phyloP scores from a whole-genome alignment of 306 rosid species.

The Nissolia schottii region DNA sequence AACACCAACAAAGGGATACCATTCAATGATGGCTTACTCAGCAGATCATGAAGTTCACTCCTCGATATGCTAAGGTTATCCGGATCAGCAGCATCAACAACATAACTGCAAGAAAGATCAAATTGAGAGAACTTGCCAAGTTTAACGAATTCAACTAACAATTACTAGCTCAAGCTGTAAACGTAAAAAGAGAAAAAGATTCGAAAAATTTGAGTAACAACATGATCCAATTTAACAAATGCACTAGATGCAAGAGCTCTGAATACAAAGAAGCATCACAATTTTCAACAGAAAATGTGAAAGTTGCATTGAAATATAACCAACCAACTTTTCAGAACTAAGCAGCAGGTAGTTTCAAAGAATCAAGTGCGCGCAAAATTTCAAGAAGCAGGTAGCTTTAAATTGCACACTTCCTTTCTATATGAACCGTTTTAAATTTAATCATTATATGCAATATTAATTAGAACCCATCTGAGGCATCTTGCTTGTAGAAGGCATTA shows the following conservation, averaged over 20 bases:
- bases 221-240: neutral
- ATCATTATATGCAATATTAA: neutral
- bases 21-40: conserved; percentile 70
- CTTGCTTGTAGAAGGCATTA: neutral
- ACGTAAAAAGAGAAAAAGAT: neutral
- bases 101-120: conserved; percentile 57
- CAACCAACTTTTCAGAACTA: neutral
- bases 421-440: neutral
- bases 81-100: conserved; percentile 92
- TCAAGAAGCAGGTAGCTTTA: too few species aligned
- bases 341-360: conserved; percentile 2
- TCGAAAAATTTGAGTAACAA: conserved; percentile 3
- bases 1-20: conserved; percentile 84
- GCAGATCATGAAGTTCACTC: conserved; percentile 82
- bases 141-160: conserved; percentile 3
- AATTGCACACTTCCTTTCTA: neutral
- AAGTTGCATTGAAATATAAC: neutral
- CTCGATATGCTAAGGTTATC: conserved; percentile 68
- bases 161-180: neutral
- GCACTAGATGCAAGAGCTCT: neutral
- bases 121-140: neutral
- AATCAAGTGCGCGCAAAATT: conserved; percentile 3
- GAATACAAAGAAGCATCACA: conserved; percentile 6
- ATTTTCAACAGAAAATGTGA: neutral
- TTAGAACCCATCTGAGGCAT: neutral